phyloP scores from a whole-genome alignment of 2,329 filamentous ascomycete genomes.

The Chrysosphaeria jannelii region DNA sequence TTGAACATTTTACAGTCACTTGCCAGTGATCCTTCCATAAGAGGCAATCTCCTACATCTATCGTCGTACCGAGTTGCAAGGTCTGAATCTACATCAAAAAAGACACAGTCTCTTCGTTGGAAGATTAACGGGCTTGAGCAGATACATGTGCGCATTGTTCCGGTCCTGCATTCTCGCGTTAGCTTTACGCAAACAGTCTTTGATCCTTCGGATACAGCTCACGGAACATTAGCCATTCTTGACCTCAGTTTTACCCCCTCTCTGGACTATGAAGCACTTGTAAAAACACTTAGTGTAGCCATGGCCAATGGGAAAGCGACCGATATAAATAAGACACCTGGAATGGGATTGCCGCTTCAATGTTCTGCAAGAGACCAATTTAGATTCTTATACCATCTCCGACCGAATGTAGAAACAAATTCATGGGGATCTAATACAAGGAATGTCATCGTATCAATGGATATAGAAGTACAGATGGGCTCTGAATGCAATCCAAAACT shows the following conservation, averaged over 20 bases:
- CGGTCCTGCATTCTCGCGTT: conserved; percentile 41
- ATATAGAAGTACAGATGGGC: conserved; percentile 23
- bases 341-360: conserved; percentile 21
- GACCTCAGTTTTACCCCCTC: conserved; percentile 46
- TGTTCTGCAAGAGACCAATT: conserved; percentile 46
- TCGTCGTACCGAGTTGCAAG: conserved; percentile 47
- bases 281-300: conserved; percentile 26
- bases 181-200: conserved; percentile 35
- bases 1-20: conserved; percentile 56
- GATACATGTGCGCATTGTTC: conserved; percentile 31
- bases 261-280: conserved; percentile 31
- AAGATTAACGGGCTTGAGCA: conserved; percentile 23
- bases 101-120: conserved; percentile 30
- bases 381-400: conserved; percentile 42
- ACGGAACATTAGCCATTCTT: conserved; percentile 39
- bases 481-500: conserved; percentile 30
- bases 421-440: conserved; percentile 13
- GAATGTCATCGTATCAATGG: conserved; percentile 27
- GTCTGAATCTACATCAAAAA: conserved; percentile 27
- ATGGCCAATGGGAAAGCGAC: conserved; percentile 27
- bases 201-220: conserved; percentile 23
- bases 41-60: conserved; percentile 30
- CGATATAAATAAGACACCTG: conserved; percentile 16
- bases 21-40: conserved; percentile 29
- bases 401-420: no score